Base-by-base conservation (phyloP, 257 asterid genomes). In the Ajuga chamaepitys region DNA sequence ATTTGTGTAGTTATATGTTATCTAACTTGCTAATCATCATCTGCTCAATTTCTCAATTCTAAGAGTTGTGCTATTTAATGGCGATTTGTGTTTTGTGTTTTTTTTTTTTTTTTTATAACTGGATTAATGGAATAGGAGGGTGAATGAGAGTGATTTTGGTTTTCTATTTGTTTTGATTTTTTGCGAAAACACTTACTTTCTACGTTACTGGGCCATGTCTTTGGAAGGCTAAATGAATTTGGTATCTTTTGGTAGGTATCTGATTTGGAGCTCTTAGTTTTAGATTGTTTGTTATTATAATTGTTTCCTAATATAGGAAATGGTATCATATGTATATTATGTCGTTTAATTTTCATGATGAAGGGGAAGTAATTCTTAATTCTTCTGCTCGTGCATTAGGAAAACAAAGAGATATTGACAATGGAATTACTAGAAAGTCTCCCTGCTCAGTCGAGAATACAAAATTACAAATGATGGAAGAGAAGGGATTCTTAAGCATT, bases 381-480 rank as follows among this genome's bases (percentile, higher is more conserved):
- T 48, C 48, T 45, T 56, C 73, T 76, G 70, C 56, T 58, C 10
- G 32, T 51, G 67, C 55, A 38, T 12, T 16, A 14, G 55, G 52
- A 28, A 65, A 60, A 54, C 46, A 32, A 37, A 41, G 50, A 34
- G 58, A 46, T 13, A 41, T 12, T 16, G 68, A n/a, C 30, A 66
- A 68, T 67, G 72, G 55, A 51, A 40, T 63, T 58, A 11, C 44
- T 21, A 61, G 28, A 38, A n/a, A 47, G 32, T 66, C 76, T 5
- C 48, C 73, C 75, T 7, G 41, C 58, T 73, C 70, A 58, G 9
- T 28, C 16, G 78, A 73, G 54, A 78, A 76, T 69, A 48, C 30
- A 41, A 54, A n/a, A n/a, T n/a, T n/a, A n/a, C n/a, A n/a, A n/a
- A n/a, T n/a, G n/a, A 30, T 50, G 55, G 38, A 46, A 63, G 58